These are phyloP conservation scores for Leishmania lainsoni DNA, from an alignment of 208 protist species.

Conservation along the genomic window DNA sequence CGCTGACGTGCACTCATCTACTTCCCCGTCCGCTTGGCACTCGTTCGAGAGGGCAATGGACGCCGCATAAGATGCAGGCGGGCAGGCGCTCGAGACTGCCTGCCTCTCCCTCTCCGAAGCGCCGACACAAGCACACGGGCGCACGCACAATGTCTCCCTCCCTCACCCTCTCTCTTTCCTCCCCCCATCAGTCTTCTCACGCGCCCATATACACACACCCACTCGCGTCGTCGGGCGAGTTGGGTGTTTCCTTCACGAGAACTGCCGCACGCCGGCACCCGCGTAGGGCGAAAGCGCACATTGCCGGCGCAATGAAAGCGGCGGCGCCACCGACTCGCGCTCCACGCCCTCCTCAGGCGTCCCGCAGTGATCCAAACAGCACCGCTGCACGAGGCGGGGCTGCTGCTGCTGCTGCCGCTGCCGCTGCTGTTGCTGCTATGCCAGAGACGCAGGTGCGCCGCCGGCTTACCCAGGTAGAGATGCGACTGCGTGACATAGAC, in stretches of 20 bases:
- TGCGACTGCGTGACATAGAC: constrained; percentile 74
- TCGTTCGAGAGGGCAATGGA: background rate
- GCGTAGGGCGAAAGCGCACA: background rate
- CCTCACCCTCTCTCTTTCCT: constrained; percentile 5
- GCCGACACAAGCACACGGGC: background rate
- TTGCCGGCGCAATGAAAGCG: background rate
- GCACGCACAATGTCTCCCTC: constrained; percentile 1
- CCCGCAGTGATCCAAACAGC: constrained; percentile 14
- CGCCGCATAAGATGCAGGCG: too few relatives aligned
- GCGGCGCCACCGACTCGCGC: constrained; percentile 8
- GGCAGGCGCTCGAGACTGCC: too few relatives aligned
- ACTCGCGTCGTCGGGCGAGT: background rate
- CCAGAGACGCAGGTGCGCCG: constrained; percentile 55
- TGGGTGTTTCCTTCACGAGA: background rate
- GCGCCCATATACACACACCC: background rate
- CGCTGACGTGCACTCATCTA: background rate
- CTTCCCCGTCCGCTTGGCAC: background rate
- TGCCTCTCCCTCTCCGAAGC: background rate
- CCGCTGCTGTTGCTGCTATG: background rate
- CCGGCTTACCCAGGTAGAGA: constrained; percentile 63
- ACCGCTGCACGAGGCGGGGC: background rate
- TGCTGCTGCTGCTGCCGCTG: background rate
- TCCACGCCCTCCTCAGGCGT: constrained; percentile 8
- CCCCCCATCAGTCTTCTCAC: background rate
- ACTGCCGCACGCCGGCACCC: background rate